Evolutionary conservation across 164 flowering plant species (phyloP).

Genomic region (Malania oleifera): DNA sequence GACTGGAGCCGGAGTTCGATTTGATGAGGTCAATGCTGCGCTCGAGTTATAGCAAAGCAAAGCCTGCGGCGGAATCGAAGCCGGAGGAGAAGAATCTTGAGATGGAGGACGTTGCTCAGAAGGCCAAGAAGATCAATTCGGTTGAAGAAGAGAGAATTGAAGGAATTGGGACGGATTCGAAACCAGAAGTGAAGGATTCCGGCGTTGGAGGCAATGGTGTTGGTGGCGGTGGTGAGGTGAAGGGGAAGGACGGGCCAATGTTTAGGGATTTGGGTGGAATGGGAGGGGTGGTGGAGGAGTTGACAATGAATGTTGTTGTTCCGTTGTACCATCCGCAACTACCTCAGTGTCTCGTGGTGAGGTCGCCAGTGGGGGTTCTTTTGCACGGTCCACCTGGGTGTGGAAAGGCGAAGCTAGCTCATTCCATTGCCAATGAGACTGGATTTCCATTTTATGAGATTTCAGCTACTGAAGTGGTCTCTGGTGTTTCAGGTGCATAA

Average conservation of each 20-base stretch:
- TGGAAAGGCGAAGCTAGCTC: slow-evolving; percentile 94
- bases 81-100: slow-evolving; percentile 43
- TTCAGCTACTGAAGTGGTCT: slow-evolving; percentile 87
- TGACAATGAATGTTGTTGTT: slow-evolving; percentile 68
- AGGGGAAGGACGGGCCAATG: slow-evolving; percentile 46
- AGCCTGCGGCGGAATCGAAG: background rate
- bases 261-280: slow-evolving; percentile 91
- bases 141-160: slow-evolving; percentile 10
- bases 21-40: slow-evolving; percentile 58
- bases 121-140: slow-evolving; percentile 23
- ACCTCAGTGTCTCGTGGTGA: slow-evolving; percentile 59
- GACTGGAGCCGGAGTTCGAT: slow-evolving; percentile 58
- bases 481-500: slow-evolving; percentile 85
- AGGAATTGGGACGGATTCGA: too few species aligned
- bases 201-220: slow-evolving; percentile 10
- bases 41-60: slow-evolving; percentile 21
- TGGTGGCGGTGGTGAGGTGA: slow-evolving; percentile 12
- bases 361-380: slow-evolving; percentile 70
- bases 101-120: slow-evolving; percentile 40
- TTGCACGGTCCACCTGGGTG: slow-evolving; percentile 96
- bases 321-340: slow-evolving; percentile 69
- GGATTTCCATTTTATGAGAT: slow-evolving; percentile 80
- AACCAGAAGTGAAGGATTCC: slow-evolving; percentile 5
- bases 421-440: slow-evolving; percentile 92
- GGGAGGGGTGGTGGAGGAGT: slow-evolving; percentile 51